These are phyloP conservation scores for Monosporascus sp. DNA, from an alignment of 2,329 filamentous ascomycete species.

Conservation along the genomic window DNA sequence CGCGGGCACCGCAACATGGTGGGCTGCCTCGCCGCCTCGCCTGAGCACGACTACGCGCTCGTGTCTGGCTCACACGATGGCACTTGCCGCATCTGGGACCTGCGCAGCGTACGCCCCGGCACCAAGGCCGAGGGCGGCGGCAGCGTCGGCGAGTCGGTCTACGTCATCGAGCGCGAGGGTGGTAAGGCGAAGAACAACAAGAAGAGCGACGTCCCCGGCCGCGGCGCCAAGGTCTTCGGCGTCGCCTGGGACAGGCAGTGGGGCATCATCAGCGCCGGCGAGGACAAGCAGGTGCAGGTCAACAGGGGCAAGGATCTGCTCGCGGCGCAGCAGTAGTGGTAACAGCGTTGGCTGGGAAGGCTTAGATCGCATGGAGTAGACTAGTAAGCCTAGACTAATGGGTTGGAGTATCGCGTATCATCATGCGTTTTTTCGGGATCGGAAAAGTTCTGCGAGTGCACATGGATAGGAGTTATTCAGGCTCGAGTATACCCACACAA, in stretches of 20 bases:
- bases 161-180: conserved; percentile 71
- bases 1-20: conserved; percentile 79
- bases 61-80: conserved; percentile 90
- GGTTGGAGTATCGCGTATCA: too few relatives aligned
- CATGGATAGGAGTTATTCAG: background rate
- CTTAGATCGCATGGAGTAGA: background rate
- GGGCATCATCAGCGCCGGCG: conserved; percentile 85
- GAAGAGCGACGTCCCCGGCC: conserved; percentile 56
- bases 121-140: conserved; percentile 55
- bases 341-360: background rate
- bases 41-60: conserved; percentile 71
- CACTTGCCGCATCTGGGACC: conserved; percentile 90
- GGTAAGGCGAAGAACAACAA: conserved; percentile 58
- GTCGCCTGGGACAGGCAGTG: conserved; percentile 81
- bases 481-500: background rate
- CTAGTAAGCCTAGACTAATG: too few relatives aligned
- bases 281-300: conserved; percentile 92
- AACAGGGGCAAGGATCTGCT: conserved; percentile 62
- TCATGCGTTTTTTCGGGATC: too few relatives aligned
- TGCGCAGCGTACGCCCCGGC: conserved; percentile 61
- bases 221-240: conserved; percentile 84
- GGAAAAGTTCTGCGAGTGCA: background rate
- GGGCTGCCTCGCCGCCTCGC: conserved; percentile 42
- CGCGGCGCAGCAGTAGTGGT: conserved; percentile 7
- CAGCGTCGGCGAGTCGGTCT: conserved; percentile 66